phyloP scores from a whole-genome alignment of 2,329 filamentous ascomycete species.

The Aspergillus clavatus region DNA sequence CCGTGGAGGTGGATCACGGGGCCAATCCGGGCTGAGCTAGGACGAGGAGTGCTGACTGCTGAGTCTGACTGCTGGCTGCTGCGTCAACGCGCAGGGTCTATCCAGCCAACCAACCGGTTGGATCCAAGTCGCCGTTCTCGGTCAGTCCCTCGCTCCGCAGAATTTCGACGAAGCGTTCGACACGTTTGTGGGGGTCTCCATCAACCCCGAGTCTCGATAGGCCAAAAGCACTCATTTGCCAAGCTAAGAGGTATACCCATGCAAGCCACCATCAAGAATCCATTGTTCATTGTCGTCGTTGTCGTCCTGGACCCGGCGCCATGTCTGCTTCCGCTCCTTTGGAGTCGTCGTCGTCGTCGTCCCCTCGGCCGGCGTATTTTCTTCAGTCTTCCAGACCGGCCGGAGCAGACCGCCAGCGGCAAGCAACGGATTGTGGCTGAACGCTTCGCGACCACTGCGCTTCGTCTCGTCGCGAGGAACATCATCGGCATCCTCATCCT shows the following conservation, averaged over 20 bases:
- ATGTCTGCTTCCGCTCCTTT: conserved; percentile 38
- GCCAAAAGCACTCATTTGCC: no score
- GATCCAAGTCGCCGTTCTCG: neutral
- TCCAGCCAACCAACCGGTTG: no score
- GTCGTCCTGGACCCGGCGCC: conserved; percentile 46
- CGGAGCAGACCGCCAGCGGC: conserved; percentile 41
- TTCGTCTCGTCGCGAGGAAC: conserved; percentile 13
- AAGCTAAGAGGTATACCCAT: conserved; percentile 26
- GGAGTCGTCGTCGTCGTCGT: no score
- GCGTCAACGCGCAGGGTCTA: no score
- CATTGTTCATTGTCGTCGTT: conserved; percentile 46
- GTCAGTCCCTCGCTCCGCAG: neutral
- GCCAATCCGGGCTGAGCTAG: neutral
- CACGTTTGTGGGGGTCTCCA: neutral
- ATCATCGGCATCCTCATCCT: conserved; percentile 20
- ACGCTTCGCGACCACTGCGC: conserved; percentile 28
- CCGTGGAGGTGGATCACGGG: neutral
- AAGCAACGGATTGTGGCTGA: conserved; percentile 43
- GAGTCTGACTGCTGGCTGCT: no score
- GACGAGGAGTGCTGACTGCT: no score
- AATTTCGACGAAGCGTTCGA: neutral
- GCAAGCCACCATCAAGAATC: conserved; percentile 43
- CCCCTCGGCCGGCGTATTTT: conserved; percentile 21
- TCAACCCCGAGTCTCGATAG: neutral
- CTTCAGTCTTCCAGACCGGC: conserved; percentile 41